A percentile compares a stretch with the other conserved stretches of the same genome.
Conservation (phyloP, 2,329 filamentous ascomycete genomes). For the Phoma sp. region DNA sequence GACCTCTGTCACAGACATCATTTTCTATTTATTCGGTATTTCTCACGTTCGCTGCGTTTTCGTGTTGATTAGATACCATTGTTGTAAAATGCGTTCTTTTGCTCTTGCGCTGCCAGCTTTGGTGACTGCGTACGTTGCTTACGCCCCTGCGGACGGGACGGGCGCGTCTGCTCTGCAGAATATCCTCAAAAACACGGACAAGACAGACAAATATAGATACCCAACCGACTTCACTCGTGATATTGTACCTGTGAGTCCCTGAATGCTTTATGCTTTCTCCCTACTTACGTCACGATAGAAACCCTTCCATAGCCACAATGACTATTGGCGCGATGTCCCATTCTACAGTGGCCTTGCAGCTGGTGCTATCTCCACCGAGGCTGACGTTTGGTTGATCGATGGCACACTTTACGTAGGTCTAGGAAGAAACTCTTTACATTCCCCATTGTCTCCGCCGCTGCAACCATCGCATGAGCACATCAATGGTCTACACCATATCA, state of each 20-base stretch:
- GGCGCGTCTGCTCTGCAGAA: constrained; percentile 61
- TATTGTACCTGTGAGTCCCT: constrained; percentile 59
- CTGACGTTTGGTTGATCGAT: constrained; percentile 66
- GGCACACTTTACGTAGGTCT: constrained; percentile 58
- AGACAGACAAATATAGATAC: constrained; percentile 61
- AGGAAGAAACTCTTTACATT: background rate
- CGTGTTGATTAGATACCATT: background rate
- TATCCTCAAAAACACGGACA: constrained; percentile 61
- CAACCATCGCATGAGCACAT: background rate
- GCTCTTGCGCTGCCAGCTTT: constrained; percentile 22
- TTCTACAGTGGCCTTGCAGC: constrained; percentile 61
- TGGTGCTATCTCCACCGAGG: constrained; percentile 64
- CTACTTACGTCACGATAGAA: constrained; percentile 47
- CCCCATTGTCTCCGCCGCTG: background rate
- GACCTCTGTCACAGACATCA: constrained; percentile 1
- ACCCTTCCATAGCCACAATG: constrained; percentile 63
- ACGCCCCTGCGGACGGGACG: constrained; percentile 49
- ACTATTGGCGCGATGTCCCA: constrained; percentile 60
- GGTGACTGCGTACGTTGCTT: constrained; percentile 27
- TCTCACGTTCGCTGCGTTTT: constrained; percentile 1
- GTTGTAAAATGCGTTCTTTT: constrained; percentile 26
- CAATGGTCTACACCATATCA: background rate
- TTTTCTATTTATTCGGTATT: background rate
- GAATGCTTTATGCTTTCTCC: background rate
- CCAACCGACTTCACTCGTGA: constrained; percentile 67